Conservation (phyloP, 805 yeast genomes). For the Pichia thaimueangensis region DNA sequence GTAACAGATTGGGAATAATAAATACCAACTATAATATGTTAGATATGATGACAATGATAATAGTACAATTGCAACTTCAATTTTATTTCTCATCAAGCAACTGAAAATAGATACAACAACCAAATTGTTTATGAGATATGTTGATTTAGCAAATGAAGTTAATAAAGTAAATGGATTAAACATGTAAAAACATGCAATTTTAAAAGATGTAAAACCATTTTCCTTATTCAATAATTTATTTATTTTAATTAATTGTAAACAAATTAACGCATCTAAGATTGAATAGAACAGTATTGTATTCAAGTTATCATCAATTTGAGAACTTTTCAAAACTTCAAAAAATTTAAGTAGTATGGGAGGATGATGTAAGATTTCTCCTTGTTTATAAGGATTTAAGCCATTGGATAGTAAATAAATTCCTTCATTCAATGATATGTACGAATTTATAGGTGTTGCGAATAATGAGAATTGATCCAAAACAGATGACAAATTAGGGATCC, state of each 20-base stretch:
- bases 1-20: conserved; percentile 52
- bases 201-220: conserved; percentile 15
- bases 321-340: conserved; percentile 34
- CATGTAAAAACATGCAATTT: conserved; percentile 47
- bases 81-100: conserved; percentile 37
- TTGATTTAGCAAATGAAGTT: conserved; percentile 62
- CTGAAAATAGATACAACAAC: conserved; percentile 42
- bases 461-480: conserved; percentile 48
- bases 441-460: conserved; percentile 67
- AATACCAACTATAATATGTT: conserved; percentile 53
- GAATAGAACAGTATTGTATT: conserved; percentile 44
- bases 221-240: conserved; percentile 34
- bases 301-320: conserved; percentile 14
- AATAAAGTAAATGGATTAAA: conserved; percentile 77
- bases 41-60: conserved; percentile 62
- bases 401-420: conserved; percentile 57
- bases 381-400: conserved; percentile 54
- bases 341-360: conserved; percentile 64
- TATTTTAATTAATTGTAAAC: conserved; percentile 45
- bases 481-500: conserved; percentile 26
- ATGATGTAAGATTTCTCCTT: conserved; percentile 84
- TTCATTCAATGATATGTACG: conserved; percentile 58
- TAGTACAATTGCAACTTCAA: conserved; percentile 40
- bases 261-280: conserved; percentile 50
- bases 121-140: conserved; percentile 55